Evolutionary conservation across 2,329 filamentous ascomycete genomes (phyloP), one percentile per base, ranked within the genome.

Genomic region (Fusarium gaditjirri): DNA sequence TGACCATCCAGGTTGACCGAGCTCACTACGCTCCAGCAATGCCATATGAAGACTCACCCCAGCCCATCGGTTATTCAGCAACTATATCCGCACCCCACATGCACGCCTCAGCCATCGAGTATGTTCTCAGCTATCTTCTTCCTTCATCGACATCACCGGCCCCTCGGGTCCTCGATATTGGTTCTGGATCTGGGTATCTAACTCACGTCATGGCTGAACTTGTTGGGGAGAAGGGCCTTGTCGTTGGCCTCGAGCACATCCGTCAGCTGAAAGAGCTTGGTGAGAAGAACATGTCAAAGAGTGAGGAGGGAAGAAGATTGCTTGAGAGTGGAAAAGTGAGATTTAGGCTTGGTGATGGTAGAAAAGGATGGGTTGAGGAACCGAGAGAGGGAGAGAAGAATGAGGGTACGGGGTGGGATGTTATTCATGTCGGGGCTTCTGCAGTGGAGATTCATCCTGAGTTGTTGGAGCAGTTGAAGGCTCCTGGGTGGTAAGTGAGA

Each of bases 391-490:
- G 83, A 5, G 81, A 81, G 47, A 86, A 85, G 10, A 85, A 85
- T 61, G 82, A 84, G 17, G 86, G 83, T 68, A 82, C 81, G 35
- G 87, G 90, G 0, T 99, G 95, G 86, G 94, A 98, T 86, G 95
- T 93, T 5, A 98, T 99, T 66, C 96, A 98, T 79, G 96, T 98
- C 6, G 96, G 96, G 0, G 96, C 96, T 1, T 93, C 94, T 12
- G 95, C 95, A 1, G 87, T 84, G 29, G 88, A 90, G 77, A 83
- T 97, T 60, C 95, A 97, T 79, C 79, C 88, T 23, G 87, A 89
- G 65, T 82, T 98, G 72, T 82, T 97, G 49, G 88, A 91, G 35
- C 96, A 98, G 84, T 83, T 99, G 73, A 90, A 90, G 71, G 84
- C 88, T 6, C 95, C 95, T 0, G 96, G 96, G 1, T 86, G 91